Evolutionary conservation across 169 alveolate genomes (phyloP).

Genomic region (Neospora caninum): DNA sequence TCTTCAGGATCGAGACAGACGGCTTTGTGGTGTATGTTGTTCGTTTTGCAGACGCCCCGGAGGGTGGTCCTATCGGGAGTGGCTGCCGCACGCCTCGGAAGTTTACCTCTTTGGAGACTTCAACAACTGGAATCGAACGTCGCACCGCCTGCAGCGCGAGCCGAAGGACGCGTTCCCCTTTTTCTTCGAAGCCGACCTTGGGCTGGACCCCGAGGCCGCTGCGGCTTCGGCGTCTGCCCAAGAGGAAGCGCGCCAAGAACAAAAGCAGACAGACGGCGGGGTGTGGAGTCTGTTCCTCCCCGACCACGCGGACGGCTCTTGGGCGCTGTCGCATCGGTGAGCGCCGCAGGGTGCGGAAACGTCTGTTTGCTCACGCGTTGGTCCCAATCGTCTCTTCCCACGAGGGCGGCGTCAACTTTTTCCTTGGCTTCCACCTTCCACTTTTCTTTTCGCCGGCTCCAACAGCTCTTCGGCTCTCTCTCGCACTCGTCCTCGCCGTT

Average conservation of each 20-base stretch:
- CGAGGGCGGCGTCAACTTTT: too few species aligned
- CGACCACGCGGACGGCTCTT: conserved; percentile 55
- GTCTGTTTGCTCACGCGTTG: too few species aligned
- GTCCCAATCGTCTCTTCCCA: too few species aligned
- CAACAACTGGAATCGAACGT: conserved; percentile 77
- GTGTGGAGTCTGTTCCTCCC: conserved; percentile 61
- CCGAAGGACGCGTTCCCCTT: conserved; percentile 39
- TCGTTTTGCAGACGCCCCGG: conserved; percentile 14
- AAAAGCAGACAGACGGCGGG: neutral
- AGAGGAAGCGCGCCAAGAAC: neutral
- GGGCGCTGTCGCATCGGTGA: conserved; percentile 58
- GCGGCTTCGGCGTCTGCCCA: neutral
- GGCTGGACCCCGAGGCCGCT: conserved; percentile 24
- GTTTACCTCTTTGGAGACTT: conserved; percentile 78
- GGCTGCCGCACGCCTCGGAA: conserved; percentile 75
- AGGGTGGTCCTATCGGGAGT: conserved; percentile 71
- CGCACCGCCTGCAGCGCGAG: conserved; percentile 73
- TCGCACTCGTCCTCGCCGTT: too few species aligned
- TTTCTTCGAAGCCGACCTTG: conserved; percentile 52
- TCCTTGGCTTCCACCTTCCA: too few species aligned
- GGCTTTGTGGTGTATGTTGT: neutral
- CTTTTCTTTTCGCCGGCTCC: too few species aligned
- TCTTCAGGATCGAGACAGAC: too few species aligned
- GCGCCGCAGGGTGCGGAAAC: neutral
- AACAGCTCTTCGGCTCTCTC: too few species aligned